Conservation (phyloP, 1,139 yeast species). For the Candida labiduridarum region DNA sequence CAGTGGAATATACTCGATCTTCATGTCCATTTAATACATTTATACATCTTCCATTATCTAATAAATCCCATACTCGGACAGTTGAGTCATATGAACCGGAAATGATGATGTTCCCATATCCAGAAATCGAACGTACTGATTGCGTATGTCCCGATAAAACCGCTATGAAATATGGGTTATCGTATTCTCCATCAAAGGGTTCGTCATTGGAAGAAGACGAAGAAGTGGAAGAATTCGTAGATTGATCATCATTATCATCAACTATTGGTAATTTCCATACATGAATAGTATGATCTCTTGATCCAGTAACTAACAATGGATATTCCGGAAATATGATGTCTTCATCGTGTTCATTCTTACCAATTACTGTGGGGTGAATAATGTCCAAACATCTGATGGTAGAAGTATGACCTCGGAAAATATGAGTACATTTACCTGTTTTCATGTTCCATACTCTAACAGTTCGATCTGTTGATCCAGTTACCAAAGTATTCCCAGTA, state of each 20-base stretch:
- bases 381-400: slow-evolving; percentile 91
- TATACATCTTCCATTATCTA: slow-evolving; percentile 68
- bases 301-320: slow-evolving; percentile 82
- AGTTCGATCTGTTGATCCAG: slow-evolving; percentile 91
- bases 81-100: slow-evolving; percentile 92
- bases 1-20: slow-evolving; percentile 85
- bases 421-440: slow-evolving; percentile 77
- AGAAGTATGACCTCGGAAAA: slow-evolving; percentile 88
- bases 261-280: slow-evolving; percentile 84
- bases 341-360: slow-evolving; percentile 61
- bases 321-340: slow-evolving; percentile 63
- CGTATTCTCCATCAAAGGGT: slow-evolving; percentile 40
- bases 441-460: slow-evolving; percentile 85
- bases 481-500: slow-evolving; percentile 77
- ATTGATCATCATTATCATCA: slow-evolving; percentile 36
- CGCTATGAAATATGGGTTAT: slow-evolving; percentile 76
- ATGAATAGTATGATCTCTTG: slow-evolving; percentile 85
- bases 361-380: slow-evolving; percentile 64
- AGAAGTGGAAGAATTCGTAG: no score
- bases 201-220: slow-evolving; percentile 15
- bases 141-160: slow-evolving; percentile 83
- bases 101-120: slow-evolving; percentile 79
- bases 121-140: slow-evolving; percentile 86
- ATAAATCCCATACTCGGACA: slow-evolving; percentile 89
- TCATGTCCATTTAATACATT: slow-evolving; percentile 81